Evolutionary conservation across 208 protist genomes (phyloP).

Genomic region (Zelonia costaricensis): DNA sequence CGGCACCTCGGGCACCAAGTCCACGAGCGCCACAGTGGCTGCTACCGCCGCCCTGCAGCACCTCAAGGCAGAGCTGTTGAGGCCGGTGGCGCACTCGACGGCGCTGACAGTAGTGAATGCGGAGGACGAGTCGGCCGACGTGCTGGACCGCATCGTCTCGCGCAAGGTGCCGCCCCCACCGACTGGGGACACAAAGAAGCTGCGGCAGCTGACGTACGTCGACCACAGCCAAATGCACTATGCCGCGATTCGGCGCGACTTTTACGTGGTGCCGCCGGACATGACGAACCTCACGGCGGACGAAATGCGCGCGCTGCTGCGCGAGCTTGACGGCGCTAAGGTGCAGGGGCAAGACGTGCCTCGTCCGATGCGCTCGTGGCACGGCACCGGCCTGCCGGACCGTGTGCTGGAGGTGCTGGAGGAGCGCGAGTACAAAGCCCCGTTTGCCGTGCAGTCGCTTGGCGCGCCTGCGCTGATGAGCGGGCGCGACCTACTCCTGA

Average conservation of each 20-base stretch:
- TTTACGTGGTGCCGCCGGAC: conserved; percentile 82
- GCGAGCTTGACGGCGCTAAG: conserved; percentile 84
- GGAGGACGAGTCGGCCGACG: conserved; percentile 67
- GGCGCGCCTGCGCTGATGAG: conserved; percentile 81
- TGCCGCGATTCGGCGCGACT: conserved; percentile 68
- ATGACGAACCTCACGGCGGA: conserved; percentile 53
- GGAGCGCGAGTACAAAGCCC: conserved; percentile 47
- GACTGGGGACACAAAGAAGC: conserved; percentile 56
- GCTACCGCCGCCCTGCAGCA: conserved; percentile 34
- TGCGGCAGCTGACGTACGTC: conserved; percentile 74
- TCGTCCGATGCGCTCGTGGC: conserved; percentile 80
- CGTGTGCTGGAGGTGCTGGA: conserved; percentile 63
- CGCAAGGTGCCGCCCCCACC: conserved; percentile 62
- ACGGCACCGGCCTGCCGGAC: conserved; percentile 78
- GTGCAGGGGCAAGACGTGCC: conserved; percentile 45
- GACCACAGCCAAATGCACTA: conserved; percentile 71
- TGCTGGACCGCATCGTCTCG: conserved; percentile 36
- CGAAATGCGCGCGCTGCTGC: conserved; percentile 61
- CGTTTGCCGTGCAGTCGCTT: conserved; percentile 90
- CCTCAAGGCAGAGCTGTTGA: conserved; percentile 52
- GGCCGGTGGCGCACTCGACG: conserved; percentile 52
- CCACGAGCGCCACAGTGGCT: not conserved
- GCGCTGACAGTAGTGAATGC: conserved; percentile 75
- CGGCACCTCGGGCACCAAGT: not conserved
- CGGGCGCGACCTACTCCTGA: conserved; percentile 89